phyloP scores from a whole-genome alignment of 805 yeast genomes.

The Saitoella complicata region DNA sequence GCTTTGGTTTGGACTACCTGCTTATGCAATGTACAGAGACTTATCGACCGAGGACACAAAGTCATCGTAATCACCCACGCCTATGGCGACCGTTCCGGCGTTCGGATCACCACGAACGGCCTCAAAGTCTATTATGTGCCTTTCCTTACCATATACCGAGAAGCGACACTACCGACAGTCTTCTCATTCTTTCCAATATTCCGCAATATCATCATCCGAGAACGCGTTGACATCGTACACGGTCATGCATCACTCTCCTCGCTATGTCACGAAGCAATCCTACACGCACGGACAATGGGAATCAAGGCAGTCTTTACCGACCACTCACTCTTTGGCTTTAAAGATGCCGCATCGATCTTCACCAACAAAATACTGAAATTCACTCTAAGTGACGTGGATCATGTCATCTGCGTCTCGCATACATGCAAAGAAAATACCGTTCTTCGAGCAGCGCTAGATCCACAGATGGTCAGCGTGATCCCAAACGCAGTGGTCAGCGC shows the following conservation, averaged over 20 bases:
- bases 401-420: conserved; percentile 90
- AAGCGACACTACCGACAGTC: conserved; percentile 76
- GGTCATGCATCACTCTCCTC: conserved; percentile 87
- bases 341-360: conserved; percentile 63
- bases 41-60: conserved; percentile 66
- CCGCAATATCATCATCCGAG: conserved; percentile 73
- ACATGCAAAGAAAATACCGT: conserved; percentile 95
- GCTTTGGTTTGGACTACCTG: too few species aligned
- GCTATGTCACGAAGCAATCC: conserved; percentile 73
- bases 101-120: conserved; percentile 74
- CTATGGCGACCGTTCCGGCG: conserved; percentile 67
- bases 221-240: conserved; percentile 74
- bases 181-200: conserved; percentile 75
- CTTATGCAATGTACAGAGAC: conserved; percentile 27
- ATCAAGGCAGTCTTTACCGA: conserved; percentile 83
- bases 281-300: conserved; percentile 92
- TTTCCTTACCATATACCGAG: conserved; percentile 59
- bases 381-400: conserved; percentile 72
- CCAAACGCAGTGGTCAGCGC: conserved; percentile 91
- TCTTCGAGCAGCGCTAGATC: conserved; percentile 68
- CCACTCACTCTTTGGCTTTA: conserved; percentile 89
- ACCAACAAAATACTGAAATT: conserved; percentile 79
- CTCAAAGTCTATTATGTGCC: conserved; percentile 88
- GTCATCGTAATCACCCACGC: conserved; percentile 82
- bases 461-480: conserved; percentile 65